Conservation (phyloP, 2,329 filamentous ascomycete species). For the Colletotrichum plurivorum region DNA sequence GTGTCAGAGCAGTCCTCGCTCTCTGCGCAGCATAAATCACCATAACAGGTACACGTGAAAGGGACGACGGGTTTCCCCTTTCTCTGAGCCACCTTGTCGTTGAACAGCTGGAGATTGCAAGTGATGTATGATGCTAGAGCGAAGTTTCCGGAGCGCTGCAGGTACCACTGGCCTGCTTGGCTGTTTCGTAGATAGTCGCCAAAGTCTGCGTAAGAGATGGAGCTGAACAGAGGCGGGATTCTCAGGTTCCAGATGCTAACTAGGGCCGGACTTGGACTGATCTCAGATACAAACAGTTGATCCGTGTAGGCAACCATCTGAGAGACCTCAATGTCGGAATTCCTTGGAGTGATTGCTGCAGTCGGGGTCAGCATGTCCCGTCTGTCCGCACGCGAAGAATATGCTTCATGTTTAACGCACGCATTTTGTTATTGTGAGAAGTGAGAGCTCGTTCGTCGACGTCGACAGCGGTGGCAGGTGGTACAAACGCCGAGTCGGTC, state of each 20-base stretch:
- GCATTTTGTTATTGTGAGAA: no score
- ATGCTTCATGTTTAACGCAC: no score
- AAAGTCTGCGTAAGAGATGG: neutral
- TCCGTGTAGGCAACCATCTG: no score
- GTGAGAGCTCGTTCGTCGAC: no score
- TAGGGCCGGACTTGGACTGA: neutral
- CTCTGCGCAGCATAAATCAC: neutral
- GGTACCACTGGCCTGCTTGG: neutral
- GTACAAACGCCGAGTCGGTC: no score
- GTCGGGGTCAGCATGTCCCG: no score
- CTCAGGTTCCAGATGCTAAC: neutral
- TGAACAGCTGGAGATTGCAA: slow-evolving; percentile 4
- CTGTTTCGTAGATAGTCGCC: neutral
- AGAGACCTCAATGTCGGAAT: no score
- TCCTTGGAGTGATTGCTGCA: no score
- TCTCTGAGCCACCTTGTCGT: neutral
- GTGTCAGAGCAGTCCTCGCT: neutral
- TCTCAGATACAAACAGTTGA: no score
- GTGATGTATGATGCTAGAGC: neutral
- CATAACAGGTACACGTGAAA: neutral
- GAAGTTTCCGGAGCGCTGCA: neutral
- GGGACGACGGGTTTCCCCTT: neutral
- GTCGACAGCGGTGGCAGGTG: no score
- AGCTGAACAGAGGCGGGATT: slow-evolving; percentile 3
- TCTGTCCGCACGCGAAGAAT: no score